These are phyloP conservation scores for Wakefieldia striispora DNA, from an alignment of 768 basidiomycete species.

Conservation along the genomic window DNA sequence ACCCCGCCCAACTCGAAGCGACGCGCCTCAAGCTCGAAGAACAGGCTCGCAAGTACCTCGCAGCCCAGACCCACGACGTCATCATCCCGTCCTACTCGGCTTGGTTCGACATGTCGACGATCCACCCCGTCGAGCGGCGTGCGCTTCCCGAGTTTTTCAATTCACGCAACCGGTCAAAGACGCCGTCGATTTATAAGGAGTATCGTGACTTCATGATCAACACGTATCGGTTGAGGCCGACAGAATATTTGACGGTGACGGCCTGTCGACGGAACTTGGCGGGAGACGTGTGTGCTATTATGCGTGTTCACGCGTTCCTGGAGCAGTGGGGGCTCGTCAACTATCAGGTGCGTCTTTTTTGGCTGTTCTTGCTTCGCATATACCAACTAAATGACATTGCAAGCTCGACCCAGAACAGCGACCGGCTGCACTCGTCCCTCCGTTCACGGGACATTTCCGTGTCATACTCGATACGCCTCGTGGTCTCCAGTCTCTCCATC, in stretches of 20 bases:
- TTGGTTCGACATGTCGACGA: conserved; percentile 96
- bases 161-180: conserved; percentile 90
- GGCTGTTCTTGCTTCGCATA: not conserved
- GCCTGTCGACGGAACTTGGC: conserved; percentile 95
- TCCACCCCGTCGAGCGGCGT: conserved; percentile 88
- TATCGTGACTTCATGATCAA: conserved; percentile 99
- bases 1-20: conserved; percentile 79
- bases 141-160: conserved; percentile 99
- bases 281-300: conserved; percentile 97
- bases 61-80: conserved; percentile 95
- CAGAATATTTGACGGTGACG: conserved; percentile 95
- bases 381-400: conserved; percentile 6
- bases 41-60: conserved; percentile 91
- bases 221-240: conserved; percentile 90
- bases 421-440: conserved; percentile 91
- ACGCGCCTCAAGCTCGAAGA: conserved; percentile 78
- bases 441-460: conserved; percentile 98
- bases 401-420: conserved; percentile 97
- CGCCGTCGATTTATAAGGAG: conserved; percentile 96
- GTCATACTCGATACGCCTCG: conserved; percentile 96
- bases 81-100: conserved; percentile 96
- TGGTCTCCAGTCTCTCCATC: conserved; percentile 90
- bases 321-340: conserved; percentile 99
- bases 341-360: conserved; percentile 75
- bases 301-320: conserved; percentile 98